A percentile compares a stretch with the other conserved stretches of the same genome.
These are phyloP conservation scores for Cyamopsis tetragonoloba DNA, from an alignment of 306 rosid genomes.

Conservation along the genomic window DNA sequence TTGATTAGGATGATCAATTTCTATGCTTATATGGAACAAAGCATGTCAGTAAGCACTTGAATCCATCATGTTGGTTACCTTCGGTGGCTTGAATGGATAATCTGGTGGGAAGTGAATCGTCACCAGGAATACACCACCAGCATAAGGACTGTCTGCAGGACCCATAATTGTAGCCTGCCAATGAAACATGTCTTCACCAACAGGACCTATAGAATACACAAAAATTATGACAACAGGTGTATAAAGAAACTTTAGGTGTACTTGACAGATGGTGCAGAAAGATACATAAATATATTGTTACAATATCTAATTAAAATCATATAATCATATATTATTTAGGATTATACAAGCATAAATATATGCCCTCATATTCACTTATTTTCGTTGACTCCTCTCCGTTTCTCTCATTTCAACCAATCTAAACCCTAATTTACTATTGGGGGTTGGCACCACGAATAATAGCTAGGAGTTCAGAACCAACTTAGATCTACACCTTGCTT, in stretches of 20 bases:
- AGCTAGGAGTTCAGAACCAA: background rate
- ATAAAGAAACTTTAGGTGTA: background rate
- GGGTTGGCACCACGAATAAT: too few species aligned
- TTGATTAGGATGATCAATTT: background rate
- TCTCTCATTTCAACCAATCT: background rate
- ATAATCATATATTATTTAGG: background rate
- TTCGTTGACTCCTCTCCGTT: too few species aligned
- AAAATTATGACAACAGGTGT: background rate
- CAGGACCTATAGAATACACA: constrained; percentile 36
- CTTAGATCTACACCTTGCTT: background rate
- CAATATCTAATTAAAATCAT: background rate
- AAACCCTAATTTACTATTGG: background rate
- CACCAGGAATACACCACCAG: constrained; percentile 54
- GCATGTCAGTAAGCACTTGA: background rate
- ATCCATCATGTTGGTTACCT: constrained; percentile 30
- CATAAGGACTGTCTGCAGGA: constrained; percentile 50
- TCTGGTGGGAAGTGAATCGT: constrained; percentile 56
- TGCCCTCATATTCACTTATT: too few species aligned
- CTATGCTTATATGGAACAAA: background rate
- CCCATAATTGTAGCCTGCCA: constrained; percentile 60
- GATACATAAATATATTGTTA: background rate
- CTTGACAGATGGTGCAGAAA: background rate
- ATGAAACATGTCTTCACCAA: constrained; percentile 50
- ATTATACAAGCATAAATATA: background rate
- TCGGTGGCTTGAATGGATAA: constrained; percentile 60